Conservation (phyloP, 2,329 filamentous ascomycete genomes). For the Cryphonectria japonica region DNA sequence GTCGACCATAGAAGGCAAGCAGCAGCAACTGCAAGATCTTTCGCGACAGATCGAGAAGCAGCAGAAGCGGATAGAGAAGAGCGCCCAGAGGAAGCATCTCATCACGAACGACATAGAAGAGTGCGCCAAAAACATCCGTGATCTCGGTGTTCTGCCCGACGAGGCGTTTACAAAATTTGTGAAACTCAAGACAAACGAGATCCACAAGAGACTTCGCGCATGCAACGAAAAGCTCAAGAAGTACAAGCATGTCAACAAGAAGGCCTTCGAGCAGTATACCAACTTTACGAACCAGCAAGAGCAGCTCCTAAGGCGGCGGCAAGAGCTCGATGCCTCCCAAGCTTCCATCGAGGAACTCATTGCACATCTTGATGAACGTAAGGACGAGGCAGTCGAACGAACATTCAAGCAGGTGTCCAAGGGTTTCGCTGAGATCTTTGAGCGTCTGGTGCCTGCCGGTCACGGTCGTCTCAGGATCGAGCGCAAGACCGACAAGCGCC, state of each 20-base stretch:
- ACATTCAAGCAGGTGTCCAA: constrained; percentile 98
- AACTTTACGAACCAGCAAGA: constrained; percentile 94
- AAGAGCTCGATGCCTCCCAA: constrained; percentile 86
- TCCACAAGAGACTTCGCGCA: constrained; percentile 76
- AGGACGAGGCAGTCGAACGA: constrained; percentile 96
- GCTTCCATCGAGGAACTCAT: constrained; percentile 91
- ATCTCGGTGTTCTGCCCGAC: constrained; percentile 89
- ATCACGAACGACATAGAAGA: constrained; percentile 78
- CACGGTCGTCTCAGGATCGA: constrained; percentile 92
- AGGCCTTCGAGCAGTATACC: constrained; percentile 98
- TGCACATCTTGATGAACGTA: constrained; percentile 87
- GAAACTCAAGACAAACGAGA: constrained; percentile 76
- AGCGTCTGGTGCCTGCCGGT: constrained; percentile 91
- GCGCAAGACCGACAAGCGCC: constrained; percentile 76
- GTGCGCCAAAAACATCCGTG: constrained; percentile 85
- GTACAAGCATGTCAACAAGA: constrained; percentile 98
- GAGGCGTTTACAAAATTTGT: constrained; percentile 93
- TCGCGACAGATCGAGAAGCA: constrained; percentile 79
- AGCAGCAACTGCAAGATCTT: constrained; percentile 75
- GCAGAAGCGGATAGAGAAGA: constrained; percentile 90
- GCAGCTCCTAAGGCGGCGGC: constrained; percentile 78
- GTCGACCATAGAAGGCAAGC: constrained; percentile 61
- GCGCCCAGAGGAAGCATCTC: constrained; percentile 83
- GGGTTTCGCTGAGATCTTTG: constrained; percentile 91
- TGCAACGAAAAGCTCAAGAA: constrained; percentile 94